Evolutionary conservation across 768 basidiomycete species (phyloP).

Genomic region (Fomitopsis pulvina): DNA sequence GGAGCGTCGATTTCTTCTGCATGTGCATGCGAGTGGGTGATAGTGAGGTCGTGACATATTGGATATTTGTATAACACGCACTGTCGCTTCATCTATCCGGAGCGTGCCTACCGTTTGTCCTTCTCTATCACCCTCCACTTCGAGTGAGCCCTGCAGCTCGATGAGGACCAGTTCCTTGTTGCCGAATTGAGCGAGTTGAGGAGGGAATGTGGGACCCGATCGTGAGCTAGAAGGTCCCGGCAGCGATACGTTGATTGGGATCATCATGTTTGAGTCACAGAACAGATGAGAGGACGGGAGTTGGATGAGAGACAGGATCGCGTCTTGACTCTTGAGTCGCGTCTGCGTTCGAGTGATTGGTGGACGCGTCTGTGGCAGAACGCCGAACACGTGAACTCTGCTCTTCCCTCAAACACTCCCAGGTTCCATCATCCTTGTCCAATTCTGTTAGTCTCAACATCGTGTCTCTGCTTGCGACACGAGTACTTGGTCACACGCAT

Average conservation of each 20-base stretch:
- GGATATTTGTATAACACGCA: constrained; percentile 28
- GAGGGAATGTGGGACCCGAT: constrained; percentile 43
- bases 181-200: constrained; percentile 64
- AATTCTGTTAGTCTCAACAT: too few relatives aligned
- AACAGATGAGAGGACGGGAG: not conserved
- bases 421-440: not conserved
- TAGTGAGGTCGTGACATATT: not conserved
- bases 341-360: too few relatives aligned
- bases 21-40: not conserved
- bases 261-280: constrained; percentile 45
- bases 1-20: constrained; percentile 31
- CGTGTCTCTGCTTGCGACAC: too few relatives aligned
- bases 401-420: not conserved
- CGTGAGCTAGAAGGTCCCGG: constrained; percentile 20
- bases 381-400: constrained; percentile 1
- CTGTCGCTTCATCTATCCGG: constrained; percentile 51
- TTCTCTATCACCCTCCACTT: constrained; percentile 61
- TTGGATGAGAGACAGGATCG: not conserved
- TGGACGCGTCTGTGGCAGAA: not conserved
- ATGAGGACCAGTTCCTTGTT: constrained; percentile 77
- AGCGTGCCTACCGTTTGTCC: constrained; percentile 78
- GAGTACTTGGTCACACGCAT: too few relatives aligned
- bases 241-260: constrained; percentile 44
- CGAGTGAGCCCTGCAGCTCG: constrained; percentile 81
- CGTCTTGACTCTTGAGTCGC: constrained; percentile 2